Base-by-base conservation (phyloP, 2,329 filamentous ascomycete species). In the Ophiocordyceps sinensis region DNA sequence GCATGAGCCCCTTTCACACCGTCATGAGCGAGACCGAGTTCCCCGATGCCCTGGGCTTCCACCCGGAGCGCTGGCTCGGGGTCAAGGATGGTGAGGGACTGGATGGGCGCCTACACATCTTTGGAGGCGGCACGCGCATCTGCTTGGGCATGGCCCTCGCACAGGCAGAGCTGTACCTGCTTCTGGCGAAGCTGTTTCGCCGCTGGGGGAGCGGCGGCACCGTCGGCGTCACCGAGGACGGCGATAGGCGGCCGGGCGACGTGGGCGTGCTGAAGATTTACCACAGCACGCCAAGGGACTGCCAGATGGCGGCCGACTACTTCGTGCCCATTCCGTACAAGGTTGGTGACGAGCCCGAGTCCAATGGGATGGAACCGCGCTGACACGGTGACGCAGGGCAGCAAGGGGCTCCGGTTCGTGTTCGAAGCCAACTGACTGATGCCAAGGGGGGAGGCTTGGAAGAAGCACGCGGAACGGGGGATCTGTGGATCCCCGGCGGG, bases 311-410 rank as follows among this genome's bases (percentile, higher is more conserved):
- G 14, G 53, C 57, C 19, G 60, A 64, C 41, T 63, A 57, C 41
- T 62, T 63, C 23, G 57, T 63, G 43, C 61, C 60, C 8, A 56
- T 63, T 14, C 59, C 60, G 17, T 61, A 56, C 48, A 61, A 61
- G 55, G 57, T 56, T 35, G 11, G 51, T 45, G 23, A 15, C 9
- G 32, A 12, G 14, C 8, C 15, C n/a, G 5, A 34, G 32, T 4
- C n/a, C 8, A 14, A 15, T 15, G 17, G n/a, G 17, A 7, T 3
- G 32, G 29, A 12, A 31, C 4, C 7, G 19, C 5, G 21, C 14
- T 38, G 2, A n/a, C 40, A 26, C 2, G 40, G 29, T 4, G 14
- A 23, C 7, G 23, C 14, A 57, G 55, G 55, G 56, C 39, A 54
- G 54, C 17, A 55, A 61, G 41, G 58, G 55, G 6, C 44, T 62